Conservation (phyloP, 768 basidiomycete genomes). For the Scleroderma citrinum region DNA sequence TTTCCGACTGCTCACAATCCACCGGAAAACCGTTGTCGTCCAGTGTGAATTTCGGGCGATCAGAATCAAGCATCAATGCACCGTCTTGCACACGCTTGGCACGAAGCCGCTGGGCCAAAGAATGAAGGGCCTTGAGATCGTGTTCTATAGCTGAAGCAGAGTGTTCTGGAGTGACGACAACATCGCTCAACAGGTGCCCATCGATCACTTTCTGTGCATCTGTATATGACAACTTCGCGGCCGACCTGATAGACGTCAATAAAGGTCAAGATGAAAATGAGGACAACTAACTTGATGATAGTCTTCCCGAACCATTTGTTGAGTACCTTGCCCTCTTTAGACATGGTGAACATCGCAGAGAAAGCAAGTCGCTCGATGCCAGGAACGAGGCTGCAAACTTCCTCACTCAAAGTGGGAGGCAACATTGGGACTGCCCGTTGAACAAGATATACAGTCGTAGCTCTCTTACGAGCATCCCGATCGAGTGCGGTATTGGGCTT, state of each 20-base stretch:
- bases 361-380: conserved; percentile 88
- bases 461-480: conserved; percentile 94
- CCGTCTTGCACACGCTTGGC: conserved; percentile 74
- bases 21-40: conserved; percentile 74
- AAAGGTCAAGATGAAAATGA: not conserved
- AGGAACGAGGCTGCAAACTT: conserved; percentile 87
- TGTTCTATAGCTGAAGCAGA: conserved; percentile 54
- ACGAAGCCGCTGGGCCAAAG: conserved; percentile 68
- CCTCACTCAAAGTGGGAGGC: conserved; percentile 87
- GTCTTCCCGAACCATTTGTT: conserved; percentile 94
- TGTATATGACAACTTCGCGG: conserved; percentile 77
- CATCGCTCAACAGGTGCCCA: conserved; percentile 52
- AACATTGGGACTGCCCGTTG: conserved; percentile 97
- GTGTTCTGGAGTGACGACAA: conserved; percentile 54
- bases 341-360: conserved; percentile 83
- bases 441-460: conserved; percentile 94
- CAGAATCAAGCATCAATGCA: conserved; percentile 63
- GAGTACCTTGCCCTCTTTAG: conserved; percentile 70
- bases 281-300: conserved; percentile 65
- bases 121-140: conserved; percentile 68
- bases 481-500: conserved; percentile 96
- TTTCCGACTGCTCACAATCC: conserved; percentile 67
- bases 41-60: conserved; percentile 69
- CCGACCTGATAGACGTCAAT: conserved; percentile 50
- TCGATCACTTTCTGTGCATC: conserved; percentile 82